Conservation (phyloP, 2,329 filamentous ascomycete species). For the Pseudogymnoascus sp. region DNA sequence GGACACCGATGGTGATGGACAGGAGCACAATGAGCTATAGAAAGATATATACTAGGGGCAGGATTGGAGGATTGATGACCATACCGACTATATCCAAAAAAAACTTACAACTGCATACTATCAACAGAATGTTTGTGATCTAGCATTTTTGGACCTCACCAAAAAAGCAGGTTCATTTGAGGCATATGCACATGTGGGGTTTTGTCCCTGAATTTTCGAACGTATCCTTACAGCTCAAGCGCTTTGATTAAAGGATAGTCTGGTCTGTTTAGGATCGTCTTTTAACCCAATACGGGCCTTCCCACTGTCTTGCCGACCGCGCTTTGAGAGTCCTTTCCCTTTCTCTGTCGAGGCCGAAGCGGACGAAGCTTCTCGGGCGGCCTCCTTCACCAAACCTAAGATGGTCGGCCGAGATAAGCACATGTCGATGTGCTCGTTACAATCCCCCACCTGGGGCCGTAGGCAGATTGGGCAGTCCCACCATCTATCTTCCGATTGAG, state of each 20-base stretch:
- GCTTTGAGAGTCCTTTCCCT: neutral
- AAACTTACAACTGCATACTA: neutral
- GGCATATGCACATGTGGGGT: neutral
- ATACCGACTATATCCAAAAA: conserved; percentile 1
- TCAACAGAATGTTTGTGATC: neutral
- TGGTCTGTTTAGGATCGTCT: conserved; percentile 1
- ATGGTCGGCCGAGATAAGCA: conserved; percentile 84
- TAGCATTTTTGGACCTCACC: neutral
- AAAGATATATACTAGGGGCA: neutral
- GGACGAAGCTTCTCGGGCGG: conserved; percentile 46
- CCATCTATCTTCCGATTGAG: conserved; percentile 36
- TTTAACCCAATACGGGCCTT: neutral
- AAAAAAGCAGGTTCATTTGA: neutral
- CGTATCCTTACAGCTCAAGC: neutral
- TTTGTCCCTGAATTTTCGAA: neutral
- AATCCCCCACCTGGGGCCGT: conserved; percentile 60
- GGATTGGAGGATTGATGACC: neutral
- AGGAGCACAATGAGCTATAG: conserved; percentile 54
- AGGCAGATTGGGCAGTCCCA: conserved; percentile 88
- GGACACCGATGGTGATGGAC: conserved; percentile 45
- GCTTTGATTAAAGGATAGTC: neutral
- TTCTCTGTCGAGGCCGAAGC: neutral
- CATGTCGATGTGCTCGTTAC: conserved; percentile 88
- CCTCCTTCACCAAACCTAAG: conserved; percentile 46
- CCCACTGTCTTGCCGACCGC: neutral